Evolutionary conservation across 129 eudicot genomes (phyloP).

Genomic region (Arctium minus): DNA sequence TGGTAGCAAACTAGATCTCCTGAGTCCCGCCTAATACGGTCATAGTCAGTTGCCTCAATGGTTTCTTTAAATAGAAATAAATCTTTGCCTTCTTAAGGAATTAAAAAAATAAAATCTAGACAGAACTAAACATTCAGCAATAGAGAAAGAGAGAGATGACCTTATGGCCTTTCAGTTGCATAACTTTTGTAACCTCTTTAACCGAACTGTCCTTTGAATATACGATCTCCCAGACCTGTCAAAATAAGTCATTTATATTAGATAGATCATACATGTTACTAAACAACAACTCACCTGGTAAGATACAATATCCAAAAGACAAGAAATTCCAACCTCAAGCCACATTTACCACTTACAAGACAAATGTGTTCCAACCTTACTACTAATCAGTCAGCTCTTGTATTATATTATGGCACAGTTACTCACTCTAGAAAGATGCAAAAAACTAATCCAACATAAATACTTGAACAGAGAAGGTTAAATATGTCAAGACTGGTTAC

Average conservation of each 20-base stretch:
- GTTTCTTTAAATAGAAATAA: not conserved
- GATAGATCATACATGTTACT: not conserved
- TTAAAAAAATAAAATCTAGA: not conserved
- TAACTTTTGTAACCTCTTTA: slow-evolving; percentile 80
- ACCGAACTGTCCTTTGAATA: slow-evolving; percentile 88
- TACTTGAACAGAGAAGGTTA: not conserved
- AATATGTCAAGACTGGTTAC: not conserved
- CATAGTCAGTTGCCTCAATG: not conserved
- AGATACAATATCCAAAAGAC: slow-evolving; percentile 13
- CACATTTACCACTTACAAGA: not conserved
- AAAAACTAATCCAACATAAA: not conserved
- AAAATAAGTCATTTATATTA: not conserved
- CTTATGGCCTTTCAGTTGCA: slow-evolving; percentile 99
- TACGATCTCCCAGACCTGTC: slow-evolving; percentile 94
- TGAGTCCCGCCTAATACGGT: not conserved
- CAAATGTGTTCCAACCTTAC: not conserved
- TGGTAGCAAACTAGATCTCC: not conserved
- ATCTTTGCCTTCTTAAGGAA: not conserved
- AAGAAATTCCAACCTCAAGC: not conserved
- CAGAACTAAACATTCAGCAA: not conserved
- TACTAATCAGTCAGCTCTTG: not conserved
- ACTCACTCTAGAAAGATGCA: not conserved
- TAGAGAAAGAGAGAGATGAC: slow-evolving; percentile 27
- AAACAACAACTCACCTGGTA: not conserved
- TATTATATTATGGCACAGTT: not conserved